Evolutionary conservation across 2,329 filamentous ascomycete genomes (phyloP).

Genomic region (Epichloe amarillans): DNA sequence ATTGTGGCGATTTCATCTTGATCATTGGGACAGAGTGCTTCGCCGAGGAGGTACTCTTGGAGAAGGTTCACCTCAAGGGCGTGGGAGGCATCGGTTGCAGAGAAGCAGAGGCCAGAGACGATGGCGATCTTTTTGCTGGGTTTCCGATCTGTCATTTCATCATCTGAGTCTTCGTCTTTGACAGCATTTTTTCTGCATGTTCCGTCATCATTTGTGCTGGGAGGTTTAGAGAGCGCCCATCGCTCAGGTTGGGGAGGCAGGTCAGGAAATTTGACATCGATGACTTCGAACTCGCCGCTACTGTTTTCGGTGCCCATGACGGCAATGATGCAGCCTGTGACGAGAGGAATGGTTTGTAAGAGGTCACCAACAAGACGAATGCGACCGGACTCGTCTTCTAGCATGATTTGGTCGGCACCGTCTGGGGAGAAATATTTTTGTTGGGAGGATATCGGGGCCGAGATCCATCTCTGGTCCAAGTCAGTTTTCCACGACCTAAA

Average conservation of each 20-base stretch:
- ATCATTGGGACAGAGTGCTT: conserved; percentile 48
- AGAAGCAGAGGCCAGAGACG: conserved; percentile 78
- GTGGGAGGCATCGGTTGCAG: conserved; percentile 57
- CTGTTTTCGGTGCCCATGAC: conserved; percentile 88
- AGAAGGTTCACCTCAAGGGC: conserved; percentile 65
- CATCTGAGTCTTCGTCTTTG: conserved; percentile 26
- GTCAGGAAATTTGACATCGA: conserved; percentile 82
- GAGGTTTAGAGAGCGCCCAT: conserved; percentile 54
- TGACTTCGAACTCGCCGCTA: conserved; percentile 82
- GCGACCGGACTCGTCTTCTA: conserved; percentile 92
- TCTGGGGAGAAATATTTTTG: conserved; percentile 61
- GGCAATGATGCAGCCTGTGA: conserved; percentile 89
- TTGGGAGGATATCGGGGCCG: conserved; percentile 60
- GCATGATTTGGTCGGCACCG: conserved; percentile 56
- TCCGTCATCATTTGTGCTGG: conserved; percentile 17
- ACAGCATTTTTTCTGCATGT: conserved; percentile 19
- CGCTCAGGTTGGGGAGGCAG: conserved; percentile 68
- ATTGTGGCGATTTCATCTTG: conserved; percentile 54
- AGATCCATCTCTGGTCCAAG: conserved; percentile 62
- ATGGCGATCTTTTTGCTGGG: conserved; percentile 57
- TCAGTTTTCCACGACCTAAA: too few species aligned
- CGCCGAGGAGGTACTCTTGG: conserved; percentile 77
- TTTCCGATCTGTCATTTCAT: conserved; percentile 43
- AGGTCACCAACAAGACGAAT: conserved; percentile 62
- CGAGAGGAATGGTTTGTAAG: conserved; percentile 56